phyloP scores from a whole-genome alignment of 257 asterid species.

The Nicotiana otophora region DNA sequence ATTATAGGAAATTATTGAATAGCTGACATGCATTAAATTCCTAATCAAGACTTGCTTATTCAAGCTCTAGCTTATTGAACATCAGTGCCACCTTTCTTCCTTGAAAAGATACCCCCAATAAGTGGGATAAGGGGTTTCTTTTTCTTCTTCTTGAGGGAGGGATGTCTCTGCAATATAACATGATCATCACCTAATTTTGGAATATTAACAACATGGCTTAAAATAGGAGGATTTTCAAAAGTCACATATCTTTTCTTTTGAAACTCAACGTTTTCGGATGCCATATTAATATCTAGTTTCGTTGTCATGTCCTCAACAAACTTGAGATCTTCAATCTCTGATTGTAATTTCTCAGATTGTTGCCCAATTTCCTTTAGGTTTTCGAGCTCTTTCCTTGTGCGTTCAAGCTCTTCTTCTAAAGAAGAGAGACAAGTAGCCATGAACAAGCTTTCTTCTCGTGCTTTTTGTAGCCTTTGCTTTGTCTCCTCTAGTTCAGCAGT shows the following conservation, averaged over 20 bases:
- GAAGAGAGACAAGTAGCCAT: slow-evolving; percentile 56
- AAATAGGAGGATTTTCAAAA: slow-evolving; percentile 44
- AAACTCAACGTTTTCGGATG: slow-evolving; percentile 18
- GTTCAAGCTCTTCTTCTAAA: slow-evolving; percentile 54
- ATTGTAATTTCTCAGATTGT: slow-evolving; percentile 5
- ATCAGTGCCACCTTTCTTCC: slow-evolving; percentile 27
- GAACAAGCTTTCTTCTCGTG: slow-evolving; percentile 43
- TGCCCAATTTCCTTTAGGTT: slow-evolving; percentile 15
- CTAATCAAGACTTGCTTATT: too few species aligned
- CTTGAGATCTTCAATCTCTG: slow-evolving; percentile 37
- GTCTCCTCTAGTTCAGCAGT: slow-evolving; percentile 53
- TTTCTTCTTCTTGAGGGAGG: slow-evolving; percentile 58
- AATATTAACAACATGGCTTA: slow-evolving; percentile 22
- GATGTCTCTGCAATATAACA: slow-evolving; percentile 47
- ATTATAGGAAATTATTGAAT: too few species aligned
- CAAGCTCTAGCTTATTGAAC: neutral
- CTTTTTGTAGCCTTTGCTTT: slow-evolving; percentile 56
- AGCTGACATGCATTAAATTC: too few species aligned
- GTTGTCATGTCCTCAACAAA: slow-evolving; percentile 29
- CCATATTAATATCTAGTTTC: neutral
- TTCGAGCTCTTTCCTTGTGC: slow-evolving; percentile 54
- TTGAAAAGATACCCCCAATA: slow-evolving; percentile 22
- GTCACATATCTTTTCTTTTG: slow-evolving; percentile 63
- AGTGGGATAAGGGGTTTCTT: slow-evolving; percentile 44
- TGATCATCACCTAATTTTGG: slow-evolving; percentile 20